Evolutionary conservation across 768 basidiomycete genomes (phyloP), one percentile per base, ranked within the genome.

Genomic region (Dioszegia crocea): DNA sequence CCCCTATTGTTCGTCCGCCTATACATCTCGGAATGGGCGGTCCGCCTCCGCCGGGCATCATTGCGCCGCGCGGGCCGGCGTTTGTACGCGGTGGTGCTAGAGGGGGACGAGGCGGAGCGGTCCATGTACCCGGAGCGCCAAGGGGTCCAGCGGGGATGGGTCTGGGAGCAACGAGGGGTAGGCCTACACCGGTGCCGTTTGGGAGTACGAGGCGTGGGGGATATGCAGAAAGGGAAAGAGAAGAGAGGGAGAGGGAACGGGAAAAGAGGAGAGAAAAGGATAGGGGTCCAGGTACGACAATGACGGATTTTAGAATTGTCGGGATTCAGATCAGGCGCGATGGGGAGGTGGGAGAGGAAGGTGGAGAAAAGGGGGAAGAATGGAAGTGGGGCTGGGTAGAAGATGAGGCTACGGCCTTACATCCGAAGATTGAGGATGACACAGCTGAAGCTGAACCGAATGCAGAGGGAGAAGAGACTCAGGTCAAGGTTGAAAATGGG

Each of bases 231-330:
- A 44, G 54, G 60, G 41, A 19, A 58, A 56, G 30, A 14, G 58
- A 63, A 31, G 59, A 56, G 12, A 63, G 31, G 48, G 66, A 71
- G 27, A 65, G 45, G 45, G 64, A 55, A 48, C 49, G 56, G 30
- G 59, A 56, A 40, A 39, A 38, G 19, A 39, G 36, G 49, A 66
- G 64, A 33, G 54, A 70, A 50, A 66, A 62, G 27, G 73, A 76
- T 29, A 64, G 65, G 46, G 75, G 74, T 16, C 55, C 57, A 74
- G 84, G 87, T 71, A 85, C 90, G 69, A 96, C 93, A 29, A 85
- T 99, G 67, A 97, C 92, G 36, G 94, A 98, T 80, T 99, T 99
- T 84, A 90, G 94, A 80, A 91, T 99, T 75, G 82, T 93, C 71
- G 92, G 88, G 26, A 81, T 97, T 66, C 85, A 89, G 74, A 87